These are phyloP conservation scores for Omphalea diandra DNA, from an alignment of 441 rosid genomes.

Conservation along the genomic window DNA sequence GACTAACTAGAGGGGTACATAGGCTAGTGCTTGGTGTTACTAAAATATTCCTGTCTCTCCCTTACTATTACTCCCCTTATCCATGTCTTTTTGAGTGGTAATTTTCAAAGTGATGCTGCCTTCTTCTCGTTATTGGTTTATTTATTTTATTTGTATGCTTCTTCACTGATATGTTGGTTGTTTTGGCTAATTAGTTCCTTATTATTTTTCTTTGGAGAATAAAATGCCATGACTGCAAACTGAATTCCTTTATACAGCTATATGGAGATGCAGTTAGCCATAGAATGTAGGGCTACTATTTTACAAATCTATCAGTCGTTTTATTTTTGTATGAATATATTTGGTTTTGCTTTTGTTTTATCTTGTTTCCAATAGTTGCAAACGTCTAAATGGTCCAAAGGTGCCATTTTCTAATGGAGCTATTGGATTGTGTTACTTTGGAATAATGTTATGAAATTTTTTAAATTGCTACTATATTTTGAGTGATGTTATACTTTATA, in stretches of 20 bases:
- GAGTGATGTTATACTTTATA: neutral
- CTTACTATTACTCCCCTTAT: no score
- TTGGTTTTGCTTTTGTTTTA: neutral
- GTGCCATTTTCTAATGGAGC: neutral
- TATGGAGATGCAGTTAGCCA: neutral
- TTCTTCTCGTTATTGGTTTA: no score
- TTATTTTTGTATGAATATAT: neutral
- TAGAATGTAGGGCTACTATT: neutral
- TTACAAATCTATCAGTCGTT: neutral
- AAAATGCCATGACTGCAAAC: neutral
- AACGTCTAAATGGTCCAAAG: neutral
- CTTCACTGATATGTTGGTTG: neutral
- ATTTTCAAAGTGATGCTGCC: neutral
- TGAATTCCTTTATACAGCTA: neutral
- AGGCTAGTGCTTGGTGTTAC: neutral
- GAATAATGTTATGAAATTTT: neutral
- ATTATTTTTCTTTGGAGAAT: neutral
- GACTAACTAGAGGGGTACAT: no score
- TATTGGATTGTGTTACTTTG: neutral
- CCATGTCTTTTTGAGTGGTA: neutral
- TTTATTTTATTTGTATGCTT: neutral
- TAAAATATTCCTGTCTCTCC: neutral
- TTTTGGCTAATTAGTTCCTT: conserved; percentile 3
- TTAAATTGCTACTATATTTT: neutral
- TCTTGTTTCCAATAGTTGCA: neutral